Evolutionary conservation across 352 stramenopile species (phyloP).

Genomic region (Globisporangium sylvaticum): DNA sequence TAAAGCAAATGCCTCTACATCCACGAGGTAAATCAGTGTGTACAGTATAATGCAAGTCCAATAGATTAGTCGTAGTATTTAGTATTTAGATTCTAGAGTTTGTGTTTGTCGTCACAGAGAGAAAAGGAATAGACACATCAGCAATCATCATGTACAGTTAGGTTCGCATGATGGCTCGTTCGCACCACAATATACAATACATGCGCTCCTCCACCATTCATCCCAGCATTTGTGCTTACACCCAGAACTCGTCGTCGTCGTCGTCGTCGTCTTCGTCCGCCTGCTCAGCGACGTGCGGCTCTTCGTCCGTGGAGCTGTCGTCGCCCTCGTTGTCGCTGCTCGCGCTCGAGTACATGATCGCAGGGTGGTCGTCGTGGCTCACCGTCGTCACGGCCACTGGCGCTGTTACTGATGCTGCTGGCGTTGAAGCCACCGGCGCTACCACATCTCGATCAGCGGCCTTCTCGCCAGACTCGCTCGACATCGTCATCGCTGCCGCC

Average conservation of each 20-base stretch:
- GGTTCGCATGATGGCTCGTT: background rate
- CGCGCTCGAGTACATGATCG: conserved; percentile 7
- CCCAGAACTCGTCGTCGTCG: conserved; percentile 16
- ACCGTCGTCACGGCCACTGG: background rate
- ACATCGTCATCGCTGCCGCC: conserved; percentile 14
- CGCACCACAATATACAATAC: conserved; percentile 2
- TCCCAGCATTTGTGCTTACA: conserved; percentile 1
- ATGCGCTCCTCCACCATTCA: background rate
- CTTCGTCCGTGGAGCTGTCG: conserved; percentile 11
- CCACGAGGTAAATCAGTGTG: background rate
- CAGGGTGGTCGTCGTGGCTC: background rate
- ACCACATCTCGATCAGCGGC: background rate
- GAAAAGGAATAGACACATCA: background rate
- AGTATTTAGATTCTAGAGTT: conserved; percentile 6
- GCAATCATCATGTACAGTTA: background rate
- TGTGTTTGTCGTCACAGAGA: background rate
- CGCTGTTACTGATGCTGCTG: background rate
- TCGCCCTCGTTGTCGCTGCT: conserved; percentile 11
- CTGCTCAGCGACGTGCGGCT: background rate
- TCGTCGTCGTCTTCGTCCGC: conserved; percentile 8
- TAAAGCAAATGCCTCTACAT: background rate
- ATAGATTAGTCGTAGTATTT: background rate
- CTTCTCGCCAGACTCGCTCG: background rate
- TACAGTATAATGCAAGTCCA: background rate
- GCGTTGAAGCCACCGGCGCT: background rate